Base-by-base conservation (phyloP, 2,329 filamentous ascomycete species). In the Cadophora sp. region DNA sequence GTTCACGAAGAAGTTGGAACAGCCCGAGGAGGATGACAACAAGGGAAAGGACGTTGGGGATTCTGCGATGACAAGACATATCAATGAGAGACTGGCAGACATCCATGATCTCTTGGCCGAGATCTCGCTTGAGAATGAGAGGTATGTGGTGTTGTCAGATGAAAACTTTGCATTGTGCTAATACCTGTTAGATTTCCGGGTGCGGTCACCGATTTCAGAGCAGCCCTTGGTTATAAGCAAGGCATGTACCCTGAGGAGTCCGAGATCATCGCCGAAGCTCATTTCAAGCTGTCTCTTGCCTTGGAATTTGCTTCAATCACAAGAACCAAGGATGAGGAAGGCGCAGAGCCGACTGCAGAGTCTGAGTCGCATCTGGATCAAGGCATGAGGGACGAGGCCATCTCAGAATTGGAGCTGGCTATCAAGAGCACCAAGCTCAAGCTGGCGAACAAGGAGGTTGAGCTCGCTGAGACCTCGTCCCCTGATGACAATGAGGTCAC, bases 81-180 rank as follows among this genome's bases (percentile, higher is more conserved):
- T 94, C 76, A 94, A 94, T 80, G 93, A 97, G 80, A 89, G 93
- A 66, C 86, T 98, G 40, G 93, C 93, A 69, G 96, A 99, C 77
- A 97, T 93, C 9, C 93, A 97, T 79, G 94, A 97, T 78, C 87
- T 97, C 66, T 91, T 98, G 70, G 92, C 94, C 11, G 96, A 99
- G 80, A 97, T 99, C 70, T 97, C 92, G n/a, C 85, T 99, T 31
- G 96, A 99, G 82, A 97, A 96, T 74, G 96, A 98, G 81, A 90
- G 92, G 83, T 89, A 81, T 68, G 79, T 70, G 53, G 14, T 58
- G 16, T 27, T 11, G 19, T 16, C 5, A 34, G 12, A 22, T 26
- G 37, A 46, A 11, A 16, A 12, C 14, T 29, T 14, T 24, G 55
- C 14, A 6, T 22, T 34, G 29, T 31, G 26, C 71, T 77, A 69